Percentiles rank a stretch among this genome's conserved stretches.
Conservation (phyloP, 768 basidiomycete species). For the Termitomyces sp. region DNA sequence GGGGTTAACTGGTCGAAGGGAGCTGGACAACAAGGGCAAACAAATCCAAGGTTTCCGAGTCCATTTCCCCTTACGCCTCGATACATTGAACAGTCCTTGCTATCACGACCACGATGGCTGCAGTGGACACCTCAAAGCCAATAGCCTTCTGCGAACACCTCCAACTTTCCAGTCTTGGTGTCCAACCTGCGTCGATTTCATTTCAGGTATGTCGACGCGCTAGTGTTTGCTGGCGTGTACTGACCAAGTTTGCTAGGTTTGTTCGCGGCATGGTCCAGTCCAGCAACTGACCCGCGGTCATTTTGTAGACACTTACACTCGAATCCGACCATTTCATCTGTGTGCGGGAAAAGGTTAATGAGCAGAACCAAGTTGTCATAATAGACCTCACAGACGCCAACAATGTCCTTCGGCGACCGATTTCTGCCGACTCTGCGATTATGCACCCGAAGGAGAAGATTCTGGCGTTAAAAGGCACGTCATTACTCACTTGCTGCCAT, state of each 20-base stretch:
- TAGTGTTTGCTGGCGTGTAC: slow-evolving; percentile 26
- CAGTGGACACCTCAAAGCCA: slow-evolving; percentile 58
- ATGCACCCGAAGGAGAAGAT: slow-evolving; percentile 98
- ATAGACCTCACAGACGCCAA: slow-evolving; percentile 97
- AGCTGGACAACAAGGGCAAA: slow-evolving; percentile 12
- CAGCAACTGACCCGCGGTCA: background rate
- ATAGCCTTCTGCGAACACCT: slow-evolving; percentile 88
- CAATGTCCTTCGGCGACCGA: slow-evolving; percentile 92
- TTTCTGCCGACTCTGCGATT: slow-evolving; percentile 97
- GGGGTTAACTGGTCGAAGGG: no score
- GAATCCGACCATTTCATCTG: slow-evolving; percentile 99
- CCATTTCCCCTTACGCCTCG: background rate
- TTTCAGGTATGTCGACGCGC: slow-evolving; percentile 74
- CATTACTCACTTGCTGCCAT: background rate
- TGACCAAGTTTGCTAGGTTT: slow-evolving; percentile 27
- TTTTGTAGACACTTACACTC: slow-evolving; percentile 75
- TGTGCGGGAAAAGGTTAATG: slow-evolving; percentile 91
- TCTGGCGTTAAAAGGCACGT: slow-evolving; percentile 85
- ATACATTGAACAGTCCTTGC: slow-evolving; percentile 11
- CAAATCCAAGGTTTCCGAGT: background rate
- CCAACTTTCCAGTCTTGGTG: slow-evolving; percentile 91
- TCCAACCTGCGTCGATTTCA: slow-evolving; percentile 95
- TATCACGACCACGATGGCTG: slow-evolving; percentile 32
- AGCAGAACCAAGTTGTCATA: slow-evolving; percentile 97
- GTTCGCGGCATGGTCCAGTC: slow-evolving; percentile 12